Evolutionary conservation across 2,329 filamentous ascomycete species (phyloP), one percentile per base, ranked within the genome.

Genomic region (Cercospora sp.): DNA sequence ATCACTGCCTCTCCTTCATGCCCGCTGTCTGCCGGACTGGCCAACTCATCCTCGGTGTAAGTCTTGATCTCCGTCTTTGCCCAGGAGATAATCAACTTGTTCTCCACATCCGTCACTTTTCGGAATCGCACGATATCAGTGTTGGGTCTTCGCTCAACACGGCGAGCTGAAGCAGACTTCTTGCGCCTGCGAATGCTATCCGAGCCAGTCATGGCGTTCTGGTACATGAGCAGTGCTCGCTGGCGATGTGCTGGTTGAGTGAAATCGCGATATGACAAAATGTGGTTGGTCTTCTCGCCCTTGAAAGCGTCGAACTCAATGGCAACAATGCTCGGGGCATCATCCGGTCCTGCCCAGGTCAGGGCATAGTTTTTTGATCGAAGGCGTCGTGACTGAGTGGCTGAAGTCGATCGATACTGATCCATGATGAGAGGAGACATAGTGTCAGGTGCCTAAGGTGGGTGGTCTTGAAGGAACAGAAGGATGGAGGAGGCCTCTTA

Each of bases 281-380:
- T 69, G 33, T 78, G 76, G 60, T 78, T 78, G 28, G 73, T 75
- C 28, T 72, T 71, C 66, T 78, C 76, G 30, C 78, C 66, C 59
- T 72, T 73, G 59, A 78, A 78, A 16, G 76, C 76, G 60, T 80
- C 77, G 69, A 83, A 83, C 68, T 83, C 80, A 57, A 82, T 82
- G 68, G 82, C 78, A 8, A 77, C 75, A 16, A 78, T 72, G 31
- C 72, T 70, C n/a, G 68, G 72, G 45, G 75, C 71, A 68, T 78
- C 76, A 16, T 72, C 68, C 31, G 68, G 67, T 31, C 69, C 68
- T 40, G 75, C 76, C 31, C 65, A 62, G 9, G 68, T 63, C 36
- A 76, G 65, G 12, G 64, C 55, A 68, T 75, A 77, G 51, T 69
- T 67, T 13, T 42, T 55, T 20, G 71, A 60, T 16, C 72, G 68